A percentile compares a stretch with the other conserved stretches of the same genome.
phyloP scores from a whole-genome alignment of 1,284 basidiomycete genomes.

The Malassezia furfur region DNA sequence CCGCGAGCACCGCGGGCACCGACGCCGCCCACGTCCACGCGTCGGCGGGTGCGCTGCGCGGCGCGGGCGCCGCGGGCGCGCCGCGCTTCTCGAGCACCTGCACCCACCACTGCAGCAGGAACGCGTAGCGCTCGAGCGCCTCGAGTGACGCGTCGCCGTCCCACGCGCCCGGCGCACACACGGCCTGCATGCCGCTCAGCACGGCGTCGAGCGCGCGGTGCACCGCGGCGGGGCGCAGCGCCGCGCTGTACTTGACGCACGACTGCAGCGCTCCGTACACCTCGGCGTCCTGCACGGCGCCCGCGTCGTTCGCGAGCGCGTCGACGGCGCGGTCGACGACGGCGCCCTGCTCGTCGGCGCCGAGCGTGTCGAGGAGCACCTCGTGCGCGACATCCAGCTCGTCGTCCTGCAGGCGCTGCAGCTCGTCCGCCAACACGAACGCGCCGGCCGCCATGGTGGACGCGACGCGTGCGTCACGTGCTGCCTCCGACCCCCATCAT shows the following conservation, averaged over 20 bases:
- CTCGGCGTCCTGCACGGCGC: conserved; percentile 23
- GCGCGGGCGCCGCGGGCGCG: background rate
- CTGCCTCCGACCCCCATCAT: background rate
- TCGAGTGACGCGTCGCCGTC: conserved; percentile 28
- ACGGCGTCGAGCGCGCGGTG: conserved; percentile 39
- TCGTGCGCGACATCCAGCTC: conserved; percentile 37
- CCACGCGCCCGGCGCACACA: conserved; percentile 28
- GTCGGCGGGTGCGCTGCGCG: conserved; percentile 8
- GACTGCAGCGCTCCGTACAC: conserved; percentile 33
- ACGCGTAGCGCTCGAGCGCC: conserved; percentile 38
- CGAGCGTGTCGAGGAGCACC: conserved; percentile 28
- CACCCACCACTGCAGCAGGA: conserved; percentile 43
- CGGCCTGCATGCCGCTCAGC: conserved; percentile 25
- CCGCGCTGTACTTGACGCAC: conserved; percentile 35
- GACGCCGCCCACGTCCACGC: conserved; percentile 33
- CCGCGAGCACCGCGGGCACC: conserved; percentile 31
- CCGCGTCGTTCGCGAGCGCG: conserved; percentile 25
- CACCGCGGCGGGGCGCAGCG: conserved; percentile 24
- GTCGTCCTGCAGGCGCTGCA: conserved; percentile 33
- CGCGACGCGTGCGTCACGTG: conserved; percentile 3
- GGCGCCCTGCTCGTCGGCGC: conserved; percentile 22
- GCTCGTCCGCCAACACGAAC: conserved; percentile 38
- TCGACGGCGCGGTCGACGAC: conserved; percentile 31
- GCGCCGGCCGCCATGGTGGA: conserved; percentile 4
- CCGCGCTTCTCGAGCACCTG: conserved; percentile 30